Conservation (phyloP, 768 basidiomycete genomes). For the Brasilioporus rufonigricans region DNA sequence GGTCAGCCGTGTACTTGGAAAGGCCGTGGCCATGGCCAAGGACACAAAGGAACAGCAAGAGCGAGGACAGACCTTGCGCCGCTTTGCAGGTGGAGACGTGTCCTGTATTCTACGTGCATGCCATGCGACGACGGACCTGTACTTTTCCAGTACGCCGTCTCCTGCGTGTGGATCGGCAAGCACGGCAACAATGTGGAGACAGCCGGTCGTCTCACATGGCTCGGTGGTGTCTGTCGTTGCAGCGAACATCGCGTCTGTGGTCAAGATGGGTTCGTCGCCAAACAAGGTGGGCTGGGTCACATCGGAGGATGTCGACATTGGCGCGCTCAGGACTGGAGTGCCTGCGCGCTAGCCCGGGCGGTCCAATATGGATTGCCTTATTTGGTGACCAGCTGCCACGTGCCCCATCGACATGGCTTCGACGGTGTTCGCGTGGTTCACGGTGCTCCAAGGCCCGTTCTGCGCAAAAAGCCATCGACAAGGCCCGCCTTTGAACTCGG, state of each 20-base stretch:
- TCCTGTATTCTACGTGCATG: conserved; percentile 45
- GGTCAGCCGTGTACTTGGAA: background rate
- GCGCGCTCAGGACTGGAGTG: too few relatives aligned
- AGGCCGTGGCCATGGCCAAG: background rate
- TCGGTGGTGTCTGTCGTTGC: conserved; percentile 15
- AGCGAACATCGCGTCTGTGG: conserved; percentile 13
- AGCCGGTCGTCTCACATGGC: conserved; percentile 11
- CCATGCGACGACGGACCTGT: conserved; percentile 56
- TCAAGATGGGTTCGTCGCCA: conserved; percentile 21
- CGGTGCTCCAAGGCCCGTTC: background rate
- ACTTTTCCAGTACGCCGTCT: conserved; percentile 43
- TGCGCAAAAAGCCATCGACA: background rate
- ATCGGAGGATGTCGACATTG: conserved; percentile 32
- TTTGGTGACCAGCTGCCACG: background rate
- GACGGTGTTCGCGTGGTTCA: conserved; percentile 11
- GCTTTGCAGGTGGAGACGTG: conserved; percentile 51
- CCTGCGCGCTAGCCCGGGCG: too few relatives aligned
- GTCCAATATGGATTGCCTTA: conserved; percentile 9
- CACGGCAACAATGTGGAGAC: conserved; percentile 42
- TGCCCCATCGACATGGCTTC: background rate
- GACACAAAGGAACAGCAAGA: background rate
- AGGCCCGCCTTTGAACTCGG: background rate
- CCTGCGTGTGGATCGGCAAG: conserved; percentile 35
- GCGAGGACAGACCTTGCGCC: conserved; percentile 54
- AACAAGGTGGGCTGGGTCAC: conserved; percentile 29